Percentiles rank a stretch among this genome's conserved stretches.
Conservation (phyloP, 345 rosid species). For the Excoecaria cochinchinensis region DNA sequence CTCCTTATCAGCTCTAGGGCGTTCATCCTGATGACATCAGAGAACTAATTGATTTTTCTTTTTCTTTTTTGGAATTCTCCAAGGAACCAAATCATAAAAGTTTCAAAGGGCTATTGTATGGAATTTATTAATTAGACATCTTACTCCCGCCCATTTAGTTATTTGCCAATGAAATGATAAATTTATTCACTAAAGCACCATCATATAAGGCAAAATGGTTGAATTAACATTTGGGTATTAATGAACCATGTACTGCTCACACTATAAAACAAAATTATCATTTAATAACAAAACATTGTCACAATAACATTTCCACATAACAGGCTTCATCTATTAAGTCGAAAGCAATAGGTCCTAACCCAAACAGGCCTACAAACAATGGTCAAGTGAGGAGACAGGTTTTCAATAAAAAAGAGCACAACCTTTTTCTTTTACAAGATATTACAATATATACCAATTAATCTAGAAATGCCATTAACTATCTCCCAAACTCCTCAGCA, state of each 20-base stretch:
- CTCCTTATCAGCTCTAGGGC: constrained; percentile 52
- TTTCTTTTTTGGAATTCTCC: not conserved
- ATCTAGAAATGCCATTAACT: not conserved
- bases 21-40: constrained; percentile 50
- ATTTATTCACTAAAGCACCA: not conserved
- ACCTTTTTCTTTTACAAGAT: not conserved
- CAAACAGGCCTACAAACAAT: not conserved
- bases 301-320: not conserved
- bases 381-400: not conserved
- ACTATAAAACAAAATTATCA: too few species aligned
- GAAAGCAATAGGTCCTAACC: not conserved
- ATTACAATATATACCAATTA: not conserved
- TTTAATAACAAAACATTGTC: not conserved
- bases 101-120: not conserved
- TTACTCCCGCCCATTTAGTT: not conserved
- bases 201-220: not conserved
- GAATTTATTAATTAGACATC: not conserved
- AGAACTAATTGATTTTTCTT: not conserved
- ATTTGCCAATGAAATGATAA: not conserved
- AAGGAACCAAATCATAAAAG: not conserved
- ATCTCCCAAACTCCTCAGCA: not conserved
- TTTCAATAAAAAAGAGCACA: constrained; percentile 1
- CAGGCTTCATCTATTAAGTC: not conserved
- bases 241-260: not conserved
- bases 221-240: not conserved